Conservation (phyloP, 176 grass and related monocot species). For the barley (Hordeum vulgare) region MorexV3_pseudomolecules_assembly NC_058524.1:529069076-529069575, state of each 20-base stretch:
- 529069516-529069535: neutral
- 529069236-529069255: neutral
- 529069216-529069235: neutral
- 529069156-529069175: neutral
- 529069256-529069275: neutral
- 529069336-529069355: neutral
- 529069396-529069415: neutral
- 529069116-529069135: neutral
- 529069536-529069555: neutral
- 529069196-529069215: conserved; percentile 1
- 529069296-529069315: neutral
- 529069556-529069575: neutral
- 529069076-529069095: conserved; percentile 34
- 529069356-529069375: neutral
- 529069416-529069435: neutral
- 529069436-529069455: neutral
- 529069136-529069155: neutral
- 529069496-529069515: neutral
- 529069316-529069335: neutral
- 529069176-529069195: neutral
- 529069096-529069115: conserved; percentile 5
- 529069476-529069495: neutral
- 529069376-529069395: neutral
- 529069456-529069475: neutral
- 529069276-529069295: neutral